Base-by-base conservation (phyloP, 176 grass and related monocot species). In the Triticum dicoccoides region DNA sequence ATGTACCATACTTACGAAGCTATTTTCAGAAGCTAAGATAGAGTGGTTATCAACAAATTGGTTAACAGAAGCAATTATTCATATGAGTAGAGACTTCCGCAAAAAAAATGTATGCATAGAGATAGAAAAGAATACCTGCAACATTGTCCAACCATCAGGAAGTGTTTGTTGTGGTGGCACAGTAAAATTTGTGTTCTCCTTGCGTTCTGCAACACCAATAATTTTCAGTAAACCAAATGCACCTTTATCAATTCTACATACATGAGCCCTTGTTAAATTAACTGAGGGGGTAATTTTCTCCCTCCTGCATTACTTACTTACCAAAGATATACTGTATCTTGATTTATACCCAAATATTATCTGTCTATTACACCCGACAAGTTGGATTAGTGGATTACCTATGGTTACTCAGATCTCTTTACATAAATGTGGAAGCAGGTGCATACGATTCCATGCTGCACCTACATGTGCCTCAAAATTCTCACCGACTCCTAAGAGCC, bases 401-500 rank as follows among this genome's bases (percentile, higher is more conserved):
- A 87, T 73, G 25, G 77, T 37, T 81, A 69, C 73, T 51, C 47
- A 10, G 56, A 23, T 80, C 15, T 56, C 42, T 82, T 85, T 66
- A 80, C 44, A 73, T 79, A 65, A 52, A 83, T 39, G 75, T 11
- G 61, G 84, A 84, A 75, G 85, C 67, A 87, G 73, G 73, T 76
- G 74, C 74, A 87, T 79, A 83, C 72, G 80, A 83, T 90, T 86
- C 85, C 56, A 45, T 80, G 66, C 65, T 80, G 56, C 75, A 56
- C 47, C 80, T 84, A 80, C 76, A 68, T 67, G 83, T 75, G 61
- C 85, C 44, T 84, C 74, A 87, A 87, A 83, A 74, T 80, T 76
- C 44, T 49, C 85, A 84, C 17, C 49, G 24, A 4, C 30, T 41
- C 73, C 84, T 61, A 75, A 84, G 56, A 83, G 87, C 84, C 59